phyloP scores from a whole-genome alignment of 2,329 filamentous ascomycete species.

The Xenoacremonium recifei region DNA sequence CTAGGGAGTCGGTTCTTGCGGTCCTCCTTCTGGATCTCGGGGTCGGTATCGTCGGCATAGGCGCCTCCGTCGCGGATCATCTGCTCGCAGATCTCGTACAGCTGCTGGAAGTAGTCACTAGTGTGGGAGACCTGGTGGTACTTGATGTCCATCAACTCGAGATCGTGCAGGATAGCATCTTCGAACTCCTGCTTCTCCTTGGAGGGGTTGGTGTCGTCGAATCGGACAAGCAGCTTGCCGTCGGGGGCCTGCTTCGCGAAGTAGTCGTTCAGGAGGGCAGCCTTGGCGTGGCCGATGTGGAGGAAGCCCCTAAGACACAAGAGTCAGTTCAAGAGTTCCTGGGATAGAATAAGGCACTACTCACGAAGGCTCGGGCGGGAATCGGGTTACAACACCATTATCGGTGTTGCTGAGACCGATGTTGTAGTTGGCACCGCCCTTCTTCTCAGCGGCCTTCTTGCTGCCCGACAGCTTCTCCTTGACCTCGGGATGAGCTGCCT shows the following conservation, averaged over 20 bases:
- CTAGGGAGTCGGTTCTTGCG: slow-evolving; percentile 82
- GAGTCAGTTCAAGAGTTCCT: slow-evolving; percentile 13
- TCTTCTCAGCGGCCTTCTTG: slow-evolving; percentile 69
- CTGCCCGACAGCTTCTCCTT: slow-evolving; percentile 54
- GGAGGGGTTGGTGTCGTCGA: slow-evolving; percentile 95
- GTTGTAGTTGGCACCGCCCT: slow-evolving; percentile 84
- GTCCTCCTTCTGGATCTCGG: slow-evolving; percentile 83
- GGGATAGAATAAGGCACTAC: slow-evolving; percentile 35
- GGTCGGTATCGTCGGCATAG: slow-evolving; percentile 92
- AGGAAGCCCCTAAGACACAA: slow-evolving; percentile 67
- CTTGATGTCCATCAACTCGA: slow-evolving; percentile 87
- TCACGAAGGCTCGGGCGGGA: slow-evolving; percentile 89
- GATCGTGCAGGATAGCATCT: slow-evolving; percentile 89
- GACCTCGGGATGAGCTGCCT: slow-evolving; percentile 77
- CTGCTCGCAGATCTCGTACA: slow-evolving; percentile 81
- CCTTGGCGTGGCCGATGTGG: slow-evolving; percentile 95
- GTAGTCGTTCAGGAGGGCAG: slow-evolving; percentile 90
- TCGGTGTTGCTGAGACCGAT: slow-evolving; percentile 82
- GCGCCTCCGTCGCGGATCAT: slow-evolving; percentile 86
- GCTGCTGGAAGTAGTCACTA: slow-evolving; percentile 90
- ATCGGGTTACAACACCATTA: slow-evolving; percentile 86
- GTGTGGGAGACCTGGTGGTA: slow-evolving; percentile 86
- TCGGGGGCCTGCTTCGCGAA: slow-evolving; percentile 93
- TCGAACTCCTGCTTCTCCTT: slow-evolving; percentile 98
- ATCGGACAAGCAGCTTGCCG: slow-evolving; percentile 84